Conservation (phyloP, 768 basidiomycete species). For the Mycena belliarum region DNA sequence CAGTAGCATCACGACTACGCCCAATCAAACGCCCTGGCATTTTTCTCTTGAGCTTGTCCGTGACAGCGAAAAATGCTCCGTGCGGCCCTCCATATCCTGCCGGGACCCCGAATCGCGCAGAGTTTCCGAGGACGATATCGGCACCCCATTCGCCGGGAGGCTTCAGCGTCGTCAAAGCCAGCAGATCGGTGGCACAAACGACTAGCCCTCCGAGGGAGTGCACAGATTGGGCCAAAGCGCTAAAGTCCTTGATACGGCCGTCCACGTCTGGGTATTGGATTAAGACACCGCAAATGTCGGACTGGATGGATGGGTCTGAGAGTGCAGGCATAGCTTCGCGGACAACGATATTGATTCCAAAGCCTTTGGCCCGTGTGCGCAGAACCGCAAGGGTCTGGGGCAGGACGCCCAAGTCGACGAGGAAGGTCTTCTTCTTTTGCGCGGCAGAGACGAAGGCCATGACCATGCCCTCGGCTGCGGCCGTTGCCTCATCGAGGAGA, state of each 20-base stretch:
- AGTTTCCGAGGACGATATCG: conserved; percentile 93
- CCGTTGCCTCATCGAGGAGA: conserved; percentile 91
- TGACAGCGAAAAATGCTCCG: conserved; percentile 95
- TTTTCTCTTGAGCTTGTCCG: conserved; percentile 89
- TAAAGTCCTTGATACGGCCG: conserved; percentile 78
- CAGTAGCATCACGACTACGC: conserved; percentile 79
- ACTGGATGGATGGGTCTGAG: conserved; percentile 51
- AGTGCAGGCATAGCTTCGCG: conserved; percentile 57
- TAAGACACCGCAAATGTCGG: conserved; percentile 81
- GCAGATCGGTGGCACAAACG: conserved; percentile 86
- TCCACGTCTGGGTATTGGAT: conserved; percentile 95
- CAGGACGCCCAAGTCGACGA: conserved; percentile 80
- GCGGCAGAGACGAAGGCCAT: conserved; percentile 77
- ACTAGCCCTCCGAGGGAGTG: conserved; percentile 82
- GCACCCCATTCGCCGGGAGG: conserved; percentile 99
- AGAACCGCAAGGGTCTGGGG: conserved; percentile 93
- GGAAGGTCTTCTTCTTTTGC: conserved; percentile 78
- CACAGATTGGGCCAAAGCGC: conserved; percentile 59
- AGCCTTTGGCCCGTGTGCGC: conserved; percentile 88
- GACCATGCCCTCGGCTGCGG: conserved; percentile 95
- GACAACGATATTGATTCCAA: conserved; percentile 81
- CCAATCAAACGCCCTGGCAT: conserved; percentile 99
- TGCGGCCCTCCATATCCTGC: conserved; percentile 98
- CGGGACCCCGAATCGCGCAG: conserved; percentile 95
- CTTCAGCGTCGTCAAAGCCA: conserved; percentile 89